Evolutionary conservation across 202 grass and related monocot genomes (phyloP), one percentile per base, ranked within the genome.

Genomic region (Schoenoplectus triqueter): DNA sequence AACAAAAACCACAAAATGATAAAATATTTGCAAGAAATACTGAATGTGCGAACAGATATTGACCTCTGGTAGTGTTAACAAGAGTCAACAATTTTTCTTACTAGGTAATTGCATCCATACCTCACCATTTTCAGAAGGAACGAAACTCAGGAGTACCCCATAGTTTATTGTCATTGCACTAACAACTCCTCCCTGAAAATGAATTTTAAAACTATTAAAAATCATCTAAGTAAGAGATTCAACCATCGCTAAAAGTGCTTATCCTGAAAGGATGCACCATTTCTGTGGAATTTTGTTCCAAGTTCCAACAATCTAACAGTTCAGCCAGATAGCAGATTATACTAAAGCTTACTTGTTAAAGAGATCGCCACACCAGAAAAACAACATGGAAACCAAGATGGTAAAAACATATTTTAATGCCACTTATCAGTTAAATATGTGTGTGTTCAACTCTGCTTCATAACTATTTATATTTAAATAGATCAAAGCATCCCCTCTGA

Each of bases 121-220:
- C 91, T 95, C 78, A 48, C 84, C 83, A 88, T 85, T 89, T 85
- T 88, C 84, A n/a, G 91, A 95, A 76, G 93, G 90, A 52, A 95
- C 87, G 85, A 94, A 98, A 68, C 91, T 91, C 68, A 98, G 85
- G 80, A 98, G 87, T 46, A 98, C 66, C 62, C 95, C 95, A 78
- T 88, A 94, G 84, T 98, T 94, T 70, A 98, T 90, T 52, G 95
- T 95, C 90, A 95, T 98, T 83, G 95, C 90, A 73, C 93, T 92
- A 50, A 98, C 92, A 60, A 45, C 84, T 85, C 95, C 95, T 14
- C 95, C 95, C 95, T 98, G 81, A 45, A 86, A 84, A 39, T 17
- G 73, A 84, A 51, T 31, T 15, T 44, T 46, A 22, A 57, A 79
- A 52, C 31, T 66, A 73, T 9, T 60, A 18, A 66, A 82, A 62